Base-by-base conservation (phyloP, 768 basidiomycete genomes). In the Boletellus emodensis region DNA sequence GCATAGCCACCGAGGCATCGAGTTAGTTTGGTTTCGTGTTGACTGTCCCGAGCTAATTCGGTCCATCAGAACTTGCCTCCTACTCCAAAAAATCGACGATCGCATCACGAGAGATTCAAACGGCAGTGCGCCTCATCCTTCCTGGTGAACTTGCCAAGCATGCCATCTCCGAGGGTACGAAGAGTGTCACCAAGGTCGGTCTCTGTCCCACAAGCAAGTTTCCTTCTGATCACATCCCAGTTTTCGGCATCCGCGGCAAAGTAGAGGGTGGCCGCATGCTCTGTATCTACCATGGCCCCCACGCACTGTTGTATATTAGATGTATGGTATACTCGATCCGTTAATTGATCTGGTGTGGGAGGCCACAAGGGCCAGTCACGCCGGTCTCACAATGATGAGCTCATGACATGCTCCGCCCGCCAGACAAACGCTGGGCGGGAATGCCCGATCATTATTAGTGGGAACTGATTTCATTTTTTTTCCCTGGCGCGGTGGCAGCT, bases 11-110 rank as follows among this genome's bases (percentile, higher is more conserved):
- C 13, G 90, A 92, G 61, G 90, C 91, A 44, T 91, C 89, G 56
- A 91, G 90, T 91, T 47, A 52, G 87, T 72, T 13, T 8, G 12
- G 0, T 2, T 34, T 44, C 14, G 17, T 39, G 20, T 26, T 20
- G 22, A n/a, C 1, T 13, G 9, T 32, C 33, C 3, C 35, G 26
- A 18, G 10, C 45, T 50, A 53, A 46, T 49, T 3, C 3, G 10
- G 2, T 2, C 33, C 4, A 61, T 15, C 20, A 92, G 90, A 95
- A 74, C 92, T 98, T 64, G 93, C 94, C 49, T 82, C 91, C 1
- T 98, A 98, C 80, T 96, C 94, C 49, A 95, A 97, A 83, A 95
- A 96, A 74, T 96, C 95, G 3, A 97, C 95, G 39, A 98, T 98
- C 70, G 95, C 94, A 17, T 96, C 93, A 20, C 90, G 95, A 52